Evolutionary conservation across 768 basidiomycete species (phyloP), one percentile per base, ranked within the genome.

Genomic region (Gautieria morchelliformis): DNA sequence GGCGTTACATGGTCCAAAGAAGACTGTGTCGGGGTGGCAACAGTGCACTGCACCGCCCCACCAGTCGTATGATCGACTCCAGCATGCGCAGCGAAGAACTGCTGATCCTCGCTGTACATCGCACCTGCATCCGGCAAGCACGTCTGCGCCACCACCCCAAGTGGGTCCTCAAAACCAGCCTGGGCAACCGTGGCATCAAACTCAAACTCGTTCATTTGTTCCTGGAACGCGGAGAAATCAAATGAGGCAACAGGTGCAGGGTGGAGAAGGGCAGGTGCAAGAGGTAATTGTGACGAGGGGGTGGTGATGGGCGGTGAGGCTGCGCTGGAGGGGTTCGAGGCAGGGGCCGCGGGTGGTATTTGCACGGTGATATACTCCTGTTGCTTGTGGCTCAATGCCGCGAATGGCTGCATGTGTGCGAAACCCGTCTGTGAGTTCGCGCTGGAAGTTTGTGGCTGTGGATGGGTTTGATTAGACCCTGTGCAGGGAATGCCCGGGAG

Each of bases 191-290:
- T 27, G 3, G 48, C 48, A 27, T 30, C 48, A 33, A 19, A 22
- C 45, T 49, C 24, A 50, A 57, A 47, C 35, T 57, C 19, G 32
- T 20, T 20, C 14, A 48, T 37, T 17, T 46, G 54, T 2, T 27
- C 22, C 40, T 56, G 42, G 30, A 48, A 37, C 10, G 47, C 35
- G 17, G 42, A 30, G 33, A 48, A 32, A 15, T 57, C 30, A 32
- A 57, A 57, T 17, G 45, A 40, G 1, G 56, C 32, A 17, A 57
- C 47, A 4, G 56, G 56, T 8, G 47, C 56, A 17, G 56, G 56
- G 37, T 57, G 56, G 17, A 30, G 9, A 27, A 57, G 15, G 35
- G 19, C 3, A 17, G 15, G 56, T 5, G 41, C 24, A 17, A 15
- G n/a, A 4, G 55, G 17, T n/a, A 35, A 7, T 22, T 20, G n/a